Conservation (phyloP, 495 filamentous ascomycete genomes). For the Hapsidospora chrysogenum region DNA sequence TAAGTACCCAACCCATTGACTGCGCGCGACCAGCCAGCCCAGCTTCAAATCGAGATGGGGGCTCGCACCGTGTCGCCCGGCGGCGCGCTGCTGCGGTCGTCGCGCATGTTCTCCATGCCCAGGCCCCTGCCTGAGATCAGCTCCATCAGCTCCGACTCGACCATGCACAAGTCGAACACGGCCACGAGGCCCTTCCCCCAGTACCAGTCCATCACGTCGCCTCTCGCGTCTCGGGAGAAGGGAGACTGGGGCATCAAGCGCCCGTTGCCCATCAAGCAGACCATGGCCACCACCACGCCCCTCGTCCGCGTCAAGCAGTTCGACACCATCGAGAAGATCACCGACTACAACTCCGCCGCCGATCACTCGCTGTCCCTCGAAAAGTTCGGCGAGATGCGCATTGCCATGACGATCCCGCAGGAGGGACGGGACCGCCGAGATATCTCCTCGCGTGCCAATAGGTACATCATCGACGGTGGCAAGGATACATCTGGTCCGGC, state of each 20-base stretch:
- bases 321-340: constrained; percentile 83
- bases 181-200: constrained; percentile 67
- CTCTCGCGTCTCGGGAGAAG: constrained; percentile 47
- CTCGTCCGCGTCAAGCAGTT: constrained; percentile 52
- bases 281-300: constrained; percentile 51
- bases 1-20: constrained; percentile 7
- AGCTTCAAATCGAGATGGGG: constrained; percentile 10
- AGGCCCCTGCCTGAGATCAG: constrained; percentile 27
- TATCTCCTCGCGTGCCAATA: background rate
- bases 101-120: constrained; percentile 42
- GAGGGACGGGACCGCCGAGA: constrained; percentile 10
- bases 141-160: constrained; percentile 29
- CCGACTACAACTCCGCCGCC: constrained; percentile 69
- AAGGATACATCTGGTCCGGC: too few species aligned
- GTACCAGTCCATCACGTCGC: constrained; percentile 70
- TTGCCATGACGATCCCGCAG: constrained; percentile 35
- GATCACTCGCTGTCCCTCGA: constrained; percentile 67
- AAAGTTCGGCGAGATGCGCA: constrained; percentile 65
- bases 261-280: constrained; percentile 57
- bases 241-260: constrained; percentile 96
- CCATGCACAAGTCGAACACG: constrained; percentile 23
- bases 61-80: constrained; percentile 35
- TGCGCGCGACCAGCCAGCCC: constrained; percentile 4
- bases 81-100: constrained; percentile 39
- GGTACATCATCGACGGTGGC: too few species aligned